Conservation (phyloP, 2,329 filamentous ascomycete genomes). For the Aspergillus melleus region DNA sequence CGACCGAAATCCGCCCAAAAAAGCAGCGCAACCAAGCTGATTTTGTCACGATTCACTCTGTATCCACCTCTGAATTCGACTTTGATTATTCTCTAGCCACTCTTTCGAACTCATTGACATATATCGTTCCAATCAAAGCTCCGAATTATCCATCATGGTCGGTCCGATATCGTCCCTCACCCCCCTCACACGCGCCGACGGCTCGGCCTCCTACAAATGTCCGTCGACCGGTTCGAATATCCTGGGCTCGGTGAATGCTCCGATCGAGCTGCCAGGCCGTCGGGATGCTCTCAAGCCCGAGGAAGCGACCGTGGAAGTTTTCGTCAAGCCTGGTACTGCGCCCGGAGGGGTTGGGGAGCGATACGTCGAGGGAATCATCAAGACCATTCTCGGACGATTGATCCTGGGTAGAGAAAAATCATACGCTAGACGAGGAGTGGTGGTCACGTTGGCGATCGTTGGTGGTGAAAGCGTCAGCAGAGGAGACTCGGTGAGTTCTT, state of each 20-base stretch:
- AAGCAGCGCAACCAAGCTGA: neutral
- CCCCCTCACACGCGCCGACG: conserved; percentile 38
- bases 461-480: conserved; percentile 36
- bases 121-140: too few relatives aligned
- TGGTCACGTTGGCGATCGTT: conserved; percentile 44
- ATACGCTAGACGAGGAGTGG: conserved; percentile 43
- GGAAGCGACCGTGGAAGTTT: conserved; percentile 86
- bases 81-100: too few relatives aligned
- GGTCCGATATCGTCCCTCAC: conserved; percentile 36
- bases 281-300: conserved; percentile 83
- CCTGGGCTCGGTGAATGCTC: conserved; percentile 85
- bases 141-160: conserved; percentile 29
- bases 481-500: conserved; percentile 39
- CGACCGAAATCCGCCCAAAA: neutral
- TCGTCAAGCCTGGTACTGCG: conserved; percentile 81
- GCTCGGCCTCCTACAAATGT: conserved; percentile 44
- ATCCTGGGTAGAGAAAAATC: conserved; percentile 45
- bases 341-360: conserved; percentile 81
- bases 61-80: too few relatives aligned
- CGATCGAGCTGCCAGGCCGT: conserved; percentile 77
- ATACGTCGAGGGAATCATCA: conserved; percentile 68
- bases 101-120: too few relatives aligned
- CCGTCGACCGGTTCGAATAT: conserved; percentile 68
- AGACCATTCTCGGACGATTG: conserved; percentile 37
- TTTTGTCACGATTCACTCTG: too few relatives aligned